A percentile compares a stretch with the other conserved stretches of the same genome.
These are phyloP conservation scores for Allomyces macrogynus DNA, from an alignment of 192 early-diverging fungal genomes.

Conservation along the genomic window DNA sequence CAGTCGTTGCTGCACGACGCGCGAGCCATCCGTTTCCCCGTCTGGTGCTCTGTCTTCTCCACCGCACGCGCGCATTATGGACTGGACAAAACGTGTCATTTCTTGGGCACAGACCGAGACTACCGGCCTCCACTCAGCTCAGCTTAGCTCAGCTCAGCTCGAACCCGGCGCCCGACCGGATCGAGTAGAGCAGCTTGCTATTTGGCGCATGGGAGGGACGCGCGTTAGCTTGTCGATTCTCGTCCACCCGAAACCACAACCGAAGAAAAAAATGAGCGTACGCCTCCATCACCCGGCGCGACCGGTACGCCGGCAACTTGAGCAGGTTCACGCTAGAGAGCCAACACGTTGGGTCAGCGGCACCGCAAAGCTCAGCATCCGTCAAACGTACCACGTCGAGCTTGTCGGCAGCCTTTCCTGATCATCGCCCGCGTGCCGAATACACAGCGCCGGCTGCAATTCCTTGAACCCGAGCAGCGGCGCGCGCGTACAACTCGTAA, in stretches of 20 bases:
- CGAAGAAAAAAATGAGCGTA: conserved; percentile 12
- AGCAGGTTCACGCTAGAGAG: conserved; percentile 54
- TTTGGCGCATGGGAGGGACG: conserved; percentile 17
- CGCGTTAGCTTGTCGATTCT: too few relatives aligned
- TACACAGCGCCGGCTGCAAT: conserved; percentile 47
- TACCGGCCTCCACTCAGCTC: neutral
- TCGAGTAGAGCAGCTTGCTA: conserved; percentile 66
- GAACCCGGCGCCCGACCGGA: conserved; percentile 74
- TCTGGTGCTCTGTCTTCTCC: too few relatives aligned
- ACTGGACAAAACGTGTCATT: too few relatives aligned
- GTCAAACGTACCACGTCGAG: conserved; percentile 37
- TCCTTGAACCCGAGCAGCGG: conserved; percentile 77
- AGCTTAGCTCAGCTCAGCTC: conserved; percentile 68
- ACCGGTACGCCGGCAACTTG: conserved; percentile 64
- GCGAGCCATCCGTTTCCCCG: too few relatives aligned
- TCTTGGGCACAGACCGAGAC: too few relatives aligned
- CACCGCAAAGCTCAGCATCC: too few relatives aligned
- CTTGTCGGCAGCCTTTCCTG: conserved; percentile 58
- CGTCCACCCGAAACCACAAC: conserved; percentile 2
- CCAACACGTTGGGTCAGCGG: too few relatives aligned
- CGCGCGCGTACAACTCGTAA: conserved; percentile 75
- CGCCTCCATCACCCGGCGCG: conserved; percentile 26
- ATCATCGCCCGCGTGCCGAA: conserved; percentile 43
- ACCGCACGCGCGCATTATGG: too few relatives aligned
- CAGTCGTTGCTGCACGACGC: too few relatives aligned